Conservation (phyloP, 2,329 filamentous ascomycete species). For the Xylariales sp. region DNA sequence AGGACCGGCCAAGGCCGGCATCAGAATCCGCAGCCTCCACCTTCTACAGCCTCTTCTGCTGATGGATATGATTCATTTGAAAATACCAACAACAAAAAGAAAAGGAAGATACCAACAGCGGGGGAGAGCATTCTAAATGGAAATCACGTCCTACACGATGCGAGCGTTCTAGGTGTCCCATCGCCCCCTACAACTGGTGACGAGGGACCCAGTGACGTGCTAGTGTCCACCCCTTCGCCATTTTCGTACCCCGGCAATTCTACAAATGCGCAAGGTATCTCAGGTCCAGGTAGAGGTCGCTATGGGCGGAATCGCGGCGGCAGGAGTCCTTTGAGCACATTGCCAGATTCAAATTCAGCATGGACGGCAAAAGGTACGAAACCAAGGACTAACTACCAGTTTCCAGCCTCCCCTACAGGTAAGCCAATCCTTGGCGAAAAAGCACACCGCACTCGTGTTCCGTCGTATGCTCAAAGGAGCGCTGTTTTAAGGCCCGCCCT, state of each 20-base stretch:
- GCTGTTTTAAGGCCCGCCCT: too few relatives aligned
- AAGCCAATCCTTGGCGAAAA: too few relatives aligned
- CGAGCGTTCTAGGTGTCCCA: constrained; percentile 24
- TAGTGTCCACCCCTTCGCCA: constrained; percentile 23
- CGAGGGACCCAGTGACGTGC: constrained; percentile 26
- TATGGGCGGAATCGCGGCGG: constrained; percentile 65
- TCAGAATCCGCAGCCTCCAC: constrained; percentile 50
- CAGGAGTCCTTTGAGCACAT: constrained; percentile 57
- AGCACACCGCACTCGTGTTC: too few relatives aligned
- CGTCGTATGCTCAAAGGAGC: too few relatives aligned
- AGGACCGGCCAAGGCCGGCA: constrained; percentile 42
- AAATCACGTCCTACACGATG: constrained; percentile 33
- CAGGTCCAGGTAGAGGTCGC: constrained; percentile 79
- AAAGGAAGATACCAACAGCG: constrained; percentile 92
- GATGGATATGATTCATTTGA: constrained; percentile 97
- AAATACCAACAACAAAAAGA: constrained; percentile 99
- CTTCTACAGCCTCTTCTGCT: constrained; percentile 64
- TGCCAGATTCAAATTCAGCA: constrained; percentile 53
- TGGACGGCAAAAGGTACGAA: constrained; percentile 49
- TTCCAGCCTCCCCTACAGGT: constrained; percentile 37
- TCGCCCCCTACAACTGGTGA: constrained; percentile 27
- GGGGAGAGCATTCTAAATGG: constrained; percentile 57
- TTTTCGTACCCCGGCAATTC: constrained; percentile 45
- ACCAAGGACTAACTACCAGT: constrained; percentile 37
- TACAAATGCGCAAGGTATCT: constrained; percentile 64